A percentile compares a stretch with the other conserved stretches of the same genome.
Conservation (phyloP, 495 filamentous ascomycete genomes). For the Daldinia caldariorum region DNA sequence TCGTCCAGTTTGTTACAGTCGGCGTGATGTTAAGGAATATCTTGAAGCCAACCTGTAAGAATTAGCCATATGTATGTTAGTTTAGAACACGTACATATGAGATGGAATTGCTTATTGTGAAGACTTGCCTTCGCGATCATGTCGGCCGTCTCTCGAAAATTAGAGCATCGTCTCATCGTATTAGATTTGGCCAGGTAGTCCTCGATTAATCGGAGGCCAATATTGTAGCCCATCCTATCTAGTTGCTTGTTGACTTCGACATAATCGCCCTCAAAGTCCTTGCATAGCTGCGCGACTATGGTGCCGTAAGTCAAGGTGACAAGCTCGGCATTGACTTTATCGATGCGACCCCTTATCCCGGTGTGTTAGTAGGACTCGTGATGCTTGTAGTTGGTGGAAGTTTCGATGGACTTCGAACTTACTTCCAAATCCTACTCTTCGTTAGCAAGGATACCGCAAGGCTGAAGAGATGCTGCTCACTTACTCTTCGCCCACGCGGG, state of each 20-base stretch:
- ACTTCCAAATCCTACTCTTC: slow-evolving; percentile 91
- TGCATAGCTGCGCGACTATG: slow-evolving; percentile 94
- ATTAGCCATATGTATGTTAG: slow-evolving; percentile 5
- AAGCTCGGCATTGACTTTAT: slow-evolving; percentile 86
- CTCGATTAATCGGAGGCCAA: slow-evolving; percentile 94
- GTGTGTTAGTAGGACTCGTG: slow-evolving; percentile 23
- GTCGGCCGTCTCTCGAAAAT: slow-evolving; percentile 95
- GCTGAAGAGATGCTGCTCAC: slow-evolving; percentile 47
- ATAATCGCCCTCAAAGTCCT: slow-evolving; percentile 94
- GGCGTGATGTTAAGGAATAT: slow-evolving; percentile 99
- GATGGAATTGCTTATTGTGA: slow-evolving; percentile 11
- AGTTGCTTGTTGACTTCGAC: slow-evolving; percentile 94
- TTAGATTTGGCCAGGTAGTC: slow-evolving; percentile 96
- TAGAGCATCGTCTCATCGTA: slow-evolving; percentile 81
- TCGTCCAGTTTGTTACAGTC: slow-evolving; percentile 92
- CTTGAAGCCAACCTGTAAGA: slow-evolving; percentile 89
- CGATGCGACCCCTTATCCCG: slow-evolving; percentile 66
- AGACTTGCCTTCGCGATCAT: slow-evolving; percentile 85
- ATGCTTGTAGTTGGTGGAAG: background rate
- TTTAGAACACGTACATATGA: background rate
- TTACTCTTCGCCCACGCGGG: slow-evolving; percentile 97
- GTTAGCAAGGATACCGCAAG: slow-evolving; percentile 43
- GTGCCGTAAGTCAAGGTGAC: slow-evolving; percentile 98
- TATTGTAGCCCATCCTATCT: slow-evolving; percentile 99
- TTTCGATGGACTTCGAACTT: slow-evolving; percentile 55